phyloP scores from a whole-genome alignment of 106 monocot genomes.

The Narthecium ossifragum region DNA sequence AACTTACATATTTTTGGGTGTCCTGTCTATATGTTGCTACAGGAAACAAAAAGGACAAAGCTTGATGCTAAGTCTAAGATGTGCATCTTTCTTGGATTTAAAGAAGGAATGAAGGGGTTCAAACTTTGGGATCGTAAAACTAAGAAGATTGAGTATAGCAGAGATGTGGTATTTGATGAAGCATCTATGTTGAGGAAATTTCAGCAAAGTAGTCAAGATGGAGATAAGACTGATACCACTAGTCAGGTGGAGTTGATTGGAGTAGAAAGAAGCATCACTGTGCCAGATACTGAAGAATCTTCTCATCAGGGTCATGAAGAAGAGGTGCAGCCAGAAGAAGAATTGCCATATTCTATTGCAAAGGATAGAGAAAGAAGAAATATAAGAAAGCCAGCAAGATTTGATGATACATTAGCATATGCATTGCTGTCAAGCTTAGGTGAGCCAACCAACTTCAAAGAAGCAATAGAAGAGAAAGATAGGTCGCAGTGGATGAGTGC shows the following conservation, averaged over 20 bases:
- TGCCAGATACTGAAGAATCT: no score
- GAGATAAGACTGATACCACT: not conserved
- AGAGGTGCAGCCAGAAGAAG: not conserved
- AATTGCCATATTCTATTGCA: not conserved
- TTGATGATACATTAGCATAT: not conserved
- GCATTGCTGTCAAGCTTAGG: not conserved
- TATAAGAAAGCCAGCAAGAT: no score
- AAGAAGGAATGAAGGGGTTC: no score
- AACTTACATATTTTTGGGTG: no score
- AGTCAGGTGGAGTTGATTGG: not conserved
- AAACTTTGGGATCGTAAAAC: not conserved
- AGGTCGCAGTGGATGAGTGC: not conserved
- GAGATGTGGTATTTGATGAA: not conserved
- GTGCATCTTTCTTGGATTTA: no score
- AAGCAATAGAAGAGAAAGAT: no score
- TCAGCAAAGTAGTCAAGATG: not conserved
- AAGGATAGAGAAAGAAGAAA: no score
- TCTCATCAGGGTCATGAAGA: not conserved
- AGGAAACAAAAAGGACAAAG: no score
- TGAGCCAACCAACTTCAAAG: not conserved
- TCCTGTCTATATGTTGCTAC: no score
- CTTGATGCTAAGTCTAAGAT: no score
- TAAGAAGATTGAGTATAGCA: not conserved
- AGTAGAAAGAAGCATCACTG: no score
- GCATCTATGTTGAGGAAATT: not conserved